These are phyloP conservation scores for Melampsora larici-populina DNA, from an alignment of 1,284 basidiomycete species.

Conservation along the genomic window DNA sequence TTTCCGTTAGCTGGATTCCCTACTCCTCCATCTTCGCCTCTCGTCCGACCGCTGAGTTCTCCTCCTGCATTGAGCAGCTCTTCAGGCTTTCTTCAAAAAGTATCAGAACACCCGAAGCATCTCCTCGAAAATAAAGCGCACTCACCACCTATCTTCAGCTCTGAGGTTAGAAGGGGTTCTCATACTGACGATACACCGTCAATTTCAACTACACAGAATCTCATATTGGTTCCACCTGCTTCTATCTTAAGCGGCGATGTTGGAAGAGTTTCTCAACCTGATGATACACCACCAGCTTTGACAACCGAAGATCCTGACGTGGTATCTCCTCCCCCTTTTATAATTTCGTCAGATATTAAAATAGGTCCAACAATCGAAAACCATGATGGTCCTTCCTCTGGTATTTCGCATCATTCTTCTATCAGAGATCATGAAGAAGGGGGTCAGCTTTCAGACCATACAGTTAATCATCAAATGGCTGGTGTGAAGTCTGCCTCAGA, in stretches of 20 bases:
- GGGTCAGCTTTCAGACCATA: too few relatives aligned
- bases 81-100: not conserved
- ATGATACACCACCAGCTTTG: too few relatives aligned
- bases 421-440: too few relatives aligned
- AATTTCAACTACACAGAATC: not conserved
- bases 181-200: not conserved
- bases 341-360: too few relatives aligned
- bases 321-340: too few relatives aligned
- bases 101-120: not conserved
- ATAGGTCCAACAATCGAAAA: too few relatives aligned
- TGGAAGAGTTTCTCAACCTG: too few relatives aligned
- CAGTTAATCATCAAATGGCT: not conserved
- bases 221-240: not conserved
- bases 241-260: not conserved
- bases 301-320: too few relatives aligned
- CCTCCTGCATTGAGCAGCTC: not conserved
- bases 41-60: slow-evolving; percentile 8
- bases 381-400: too few relatives aligned
- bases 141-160: not conserved
- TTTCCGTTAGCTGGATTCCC: not conserved
- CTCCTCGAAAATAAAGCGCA: not conserved
- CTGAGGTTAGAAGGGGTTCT: not conserved
- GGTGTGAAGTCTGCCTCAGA: not conserved
- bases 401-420: too few relatives aligned
- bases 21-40: not conserved